Evolutionary conservation across 495 filamentous ascomycete species (phyloP).

Genomic region (Xylaria curta): DNA sequence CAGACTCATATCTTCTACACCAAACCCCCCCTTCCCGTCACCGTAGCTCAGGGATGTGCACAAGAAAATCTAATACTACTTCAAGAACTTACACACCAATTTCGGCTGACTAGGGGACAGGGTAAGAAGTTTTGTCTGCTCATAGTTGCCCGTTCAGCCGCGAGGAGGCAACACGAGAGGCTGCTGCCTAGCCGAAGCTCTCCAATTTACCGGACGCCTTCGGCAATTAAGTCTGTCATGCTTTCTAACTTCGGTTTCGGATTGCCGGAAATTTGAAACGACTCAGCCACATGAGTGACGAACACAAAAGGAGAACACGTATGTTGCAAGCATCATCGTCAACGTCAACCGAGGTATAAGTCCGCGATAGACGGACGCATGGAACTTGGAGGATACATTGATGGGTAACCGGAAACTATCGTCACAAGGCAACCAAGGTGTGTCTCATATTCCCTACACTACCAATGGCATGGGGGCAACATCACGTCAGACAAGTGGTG

Average conservation of each 20-base stretch:
- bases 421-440: conserved; percentile 11
- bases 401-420: not conserved
- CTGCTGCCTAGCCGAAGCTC: conserved; percentile 8
- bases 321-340: not conserved
- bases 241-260: not conserved
- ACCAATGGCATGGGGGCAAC: not conserved
- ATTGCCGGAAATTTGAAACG: conserved; percentile 1
- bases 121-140: not conserved
- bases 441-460: not conserved
- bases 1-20: not conserved
- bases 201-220: not conserved
- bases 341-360: not conserved
- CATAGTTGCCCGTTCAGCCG: not conserved
- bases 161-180: not conserved
- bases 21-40: not conserved
- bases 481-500: not conserved
- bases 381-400: not conserved
- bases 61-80: not conserved
- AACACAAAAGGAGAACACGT: not conserved
- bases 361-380: not conserved
- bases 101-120: not conserved
- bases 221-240: not conserved
- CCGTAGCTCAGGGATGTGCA: not conserved
- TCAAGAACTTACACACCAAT: not conserved
- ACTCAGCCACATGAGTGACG: conserved; percentile 21